A percentile compares a stretch with the other conserved stretches of the same genome.
phyloP scores from a whole-genome alignment of 495 filamentous ascomycete genomes.

The Podospora comata region DNA sequence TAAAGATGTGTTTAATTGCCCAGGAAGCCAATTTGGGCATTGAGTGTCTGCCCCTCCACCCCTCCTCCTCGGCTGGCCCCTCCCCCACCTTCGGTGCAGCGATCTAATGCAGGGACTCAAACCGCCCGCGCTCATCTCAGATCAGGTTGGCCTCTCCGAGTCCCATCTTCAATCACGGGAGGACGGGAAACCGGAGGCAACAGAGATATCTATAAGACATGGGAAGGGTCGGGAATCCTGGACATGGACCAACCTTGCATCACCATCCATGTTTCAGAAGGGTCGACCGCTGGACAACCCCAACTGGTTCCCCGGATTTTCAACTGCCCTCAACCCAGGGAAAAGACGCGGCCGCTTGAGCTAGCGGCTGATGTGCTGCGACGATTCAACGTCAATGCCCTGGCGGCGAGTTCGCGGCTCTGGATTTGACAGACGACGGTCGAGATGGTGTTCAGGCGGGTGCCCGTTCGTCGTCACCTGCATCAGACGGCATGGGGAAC shows the following conservation, averaged over 20 bases:
- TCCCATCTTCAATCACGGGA: neutral
- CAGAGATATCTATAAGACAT: no score
- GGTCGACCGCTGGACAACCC: neutral
- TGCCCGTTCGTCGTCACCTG: conserved; percentile 7
- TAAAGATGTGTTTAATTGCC: neutral
- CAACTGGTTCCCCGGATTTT: neutral
- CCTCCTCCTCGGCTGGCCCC: conserved; percentile 8
- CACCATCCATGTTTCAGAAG: neutral
- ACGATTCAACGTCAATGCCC: neutral
- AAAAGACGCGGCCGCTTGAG: neutral
- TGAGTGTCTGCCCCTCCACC: conserved; percentile 8
- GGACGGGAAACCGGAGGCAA: neutral
- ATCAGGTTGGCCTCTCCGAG: neutral
- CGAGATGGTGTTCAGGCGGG: neutral
- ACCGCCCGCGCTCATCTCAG: neutral
- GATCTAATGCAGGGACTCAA: neutral
- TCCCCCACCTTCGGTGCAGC: conserved; percentile 11
- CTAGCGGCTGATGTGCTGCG: neutral
- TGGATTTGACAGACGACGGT: neutral
- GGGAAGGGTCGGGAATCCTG: neutral
- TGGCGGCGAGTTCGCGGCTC: neutral
- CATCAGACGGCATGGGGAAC: conserved; percentile 3
- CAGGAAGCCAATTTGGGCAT: conserved; percentile 10
- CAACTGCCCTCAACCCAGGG: neutral
- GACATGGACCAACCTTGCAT: neutral